A percentile compares a stretch with the other conserved stretches of the same genome.
phyloP scores from a whole-genome alignment of 2,329 filamentous ascomycete genomes.

The Claviceps arundinis region DNA sequence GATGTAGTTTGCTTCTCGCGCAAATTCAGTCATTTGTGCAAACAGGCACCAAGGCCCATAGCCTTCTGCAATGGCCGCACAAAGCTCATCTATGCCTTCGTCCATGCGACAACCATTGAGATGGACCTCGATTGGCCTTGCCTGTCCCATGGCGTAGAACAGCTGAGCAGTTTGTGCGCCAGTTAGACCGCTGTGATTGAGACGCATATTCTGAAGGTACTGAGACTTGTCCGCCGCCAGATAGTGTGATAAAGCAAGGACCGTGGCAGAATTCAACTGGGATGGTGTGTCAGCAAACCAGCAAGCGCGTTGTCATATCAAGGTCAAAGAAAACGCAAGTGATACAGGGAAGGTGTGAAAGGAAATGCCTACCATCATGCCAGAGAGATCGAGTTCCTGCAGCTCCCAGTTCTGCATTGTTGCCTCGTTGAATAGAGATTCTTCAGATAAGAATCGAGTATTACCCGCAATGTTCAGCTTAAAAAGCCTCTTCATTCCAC shows the following conservation, averaged over 20 bases:
- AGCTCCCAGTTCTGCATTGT: constrained; percentile 31
- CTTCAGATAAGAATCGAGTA: constrained; percentile 31
- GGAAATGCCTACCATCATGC: constrained; percentile 30
- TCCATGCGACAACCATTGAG: constrained; percentile 41
- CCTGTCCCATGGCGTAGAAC: constrained; percentile 35
- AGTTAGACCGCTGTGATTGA: constrained; percentile 40
- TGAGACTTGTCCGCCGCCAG: constrained; percentile 26
- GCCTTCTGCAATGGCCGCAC: constrained; percentile 31
- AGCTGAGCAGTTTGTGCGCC: constrained; percentile 36
- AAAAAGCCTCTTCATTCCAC: constrained; percentile 29
- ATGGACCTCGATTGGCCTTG: constrained; percentile 32
- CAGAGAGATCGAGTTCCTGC: constrained; percentile 40
- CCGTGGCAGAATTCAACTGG: constrained; percentile 36
- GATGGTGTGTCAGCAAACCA: not conserved
- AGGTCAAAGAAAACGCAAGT: not conserved
- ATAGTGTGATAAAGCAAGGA: constrained; percentile 33
- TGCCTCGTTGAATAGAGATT: constrained; percentile 33
- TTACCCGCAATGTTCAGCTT: constrained; percentile 38
- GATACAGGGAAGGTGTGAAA: not conserved
- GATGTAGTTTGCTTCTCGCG: constrained; percentile 36
- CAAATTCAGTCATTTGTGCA: constrained; percentile 45
- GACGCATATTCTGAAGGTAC: constrained; percentile 28
- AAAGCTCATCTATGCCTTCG: constrained; percentile 36
- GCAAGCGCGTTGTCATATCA: not conserved
- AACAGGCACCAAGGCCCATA: constrained; percentile 37